Base-by-base conservation (phyloP, 192 early-diverging fungal species). In the Coemansia sp. region DNA sequence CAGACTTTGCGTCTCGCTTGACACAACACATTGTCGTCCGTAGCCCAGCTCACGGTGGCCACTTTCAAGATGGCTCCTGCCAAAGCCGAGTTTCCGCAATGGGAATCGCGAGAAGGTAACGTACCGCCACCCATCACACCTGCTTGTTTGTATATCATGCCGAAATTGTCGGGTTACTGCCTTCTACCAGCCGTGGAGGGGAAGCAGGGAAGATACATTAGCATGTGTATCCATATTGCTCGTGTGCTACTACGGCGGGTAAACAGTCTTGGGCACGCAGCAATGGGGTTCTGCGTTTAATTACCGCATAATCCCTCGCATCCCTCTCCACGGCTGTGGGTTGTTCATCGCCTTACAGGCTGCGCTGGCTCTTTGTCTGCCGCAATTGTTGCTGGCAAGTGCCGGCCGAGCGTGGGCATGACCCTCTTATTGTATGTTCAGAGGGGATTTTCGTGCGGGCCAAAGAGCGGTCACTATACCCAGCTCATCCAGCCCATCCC, bases 171-270 rank as follows among this genome's bases (percentile, higher is more conserved):
- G 32, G 29, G n/a, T 17, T 56, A 56, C 55, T 56, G 55, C 55
- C 15, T 15, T 56, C n/a, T n/a, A 11, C 48, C 29, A 24, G 48
- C 25, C 45, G 24, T 61, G 45, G 35, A 62, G 60, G 49, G 50
- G 47, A 38, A 23, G 45, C n/a, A 32, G 29, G 29, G 29, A 6
- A 32, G 29, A 32, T 32, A 32, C 29, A 32, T 32, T 32, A 6
- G 29, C 29, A 32, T 32, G 17, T 19, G 47, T 19, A 49, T 17
- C 47, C 3, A n/a, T 19, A n/a, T 19, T 19, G 58, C 25, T 21
- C 25, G 59, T 19, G 23, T 27, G 62, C 62, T 53, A 54, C 60
- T 62, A 54, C 50, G 57, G n/a, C 67, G 67, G 67, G 55, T 69
- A 69, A 69, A 69, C 67, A 17, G 19, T 7, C 43, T 47, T 15